A percentile compares a stretch with the other conserved stretches of the same genome.
These are phyloP conservation scores for Sugiyamaella smithiae DNA, from an alignment of 805 yeast species.

Conservation along the genomic window DNA sequence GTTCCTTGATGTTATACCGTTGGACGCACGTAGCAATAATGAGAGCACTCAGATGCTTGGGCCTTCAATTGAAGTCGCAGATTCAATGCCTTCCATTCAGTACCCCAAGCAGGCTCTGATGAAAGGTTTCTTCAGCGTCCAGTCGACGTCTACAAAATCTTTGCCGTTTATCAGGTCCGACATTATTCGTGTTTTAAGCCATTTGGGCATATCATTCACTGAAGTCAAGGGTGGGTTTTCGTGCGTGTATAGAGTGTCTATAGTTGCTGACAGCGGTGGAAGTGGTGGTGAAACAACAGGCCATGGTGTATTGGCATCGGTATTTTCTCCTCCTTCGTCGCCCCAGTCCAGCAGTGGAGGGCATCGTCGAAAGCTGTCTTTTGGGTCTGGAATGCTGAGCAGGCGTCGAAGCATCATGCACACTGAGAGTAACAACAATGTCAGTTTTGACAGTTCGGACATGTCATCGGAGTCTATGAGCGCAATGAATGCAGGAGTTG, in stretches of 20 bases:
- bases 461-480: constrained; percentile 34
- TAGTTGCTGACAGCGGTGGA: constrained; percentile 36
- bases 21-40: constrained; percentile 14
- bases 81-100: constrained; percentile 66
- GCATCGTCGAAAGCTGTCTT: constrained; percentile 30
- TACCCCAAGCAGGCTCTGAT: constrained; percentile 86
- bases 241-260: constrained; percentile 54
- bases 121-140: constrained; percentile 92
- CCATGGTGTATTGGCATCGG: constrained; percentile 7
- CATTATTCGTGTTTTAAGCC: constrained; percentile 70
- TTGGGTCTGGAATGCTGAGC: constrained; percentile 29
- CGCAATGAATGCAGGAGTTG: constrained; percentile 19
- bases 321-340: constrained; percentile 19
- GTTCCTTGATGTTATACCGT: constrained; percentile 21
- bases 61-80: constrained; percentile 9
- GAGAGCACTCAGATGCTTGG: constrained; percentile 8
- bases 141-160: constrained; percentile 91
- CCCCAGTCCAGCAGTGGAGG: constrained; percentile 23
- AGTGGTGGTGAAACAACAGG: constrained; percentile 6
- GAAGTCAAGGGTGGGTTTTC: constrained; percentile 94
- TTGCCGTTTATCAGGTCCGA: constrained; percentile 83
- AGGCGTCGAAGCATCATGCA: constrained; percentile 20
- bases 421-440: constrained; percentile 20
- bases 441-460: constrained; percentile 25
- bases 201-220: constrained; percentile 73